Percentiles rank a stretch among this genome's conserved stretches.
phyloP scores from a whole-genome alignment of 495 filamentous ascomycete species.

The Entonaema liquescens region DNA sequence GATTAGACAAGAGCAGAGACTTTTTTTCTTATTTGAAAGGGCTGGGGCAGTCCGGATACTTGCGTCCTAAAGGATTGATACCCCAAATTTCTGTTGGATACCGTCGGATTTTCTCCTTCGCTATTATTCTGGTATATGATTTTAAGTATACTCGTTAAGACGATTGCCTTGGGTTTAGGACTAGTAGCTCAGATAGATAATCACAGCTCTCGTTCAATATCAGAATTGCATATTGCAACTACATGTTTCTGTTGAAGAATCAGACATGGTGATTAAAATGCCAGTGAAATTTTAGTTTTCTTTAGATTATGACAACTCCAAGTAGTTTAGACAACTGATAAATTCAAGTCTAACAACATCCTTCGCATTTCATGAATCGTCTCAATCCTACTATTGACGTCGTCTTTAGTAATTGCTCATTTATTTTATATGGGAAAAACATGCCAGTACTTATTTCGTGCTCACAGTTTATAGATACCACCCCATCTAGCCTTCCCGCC shows the following conservation, averaged over 20 bases:
- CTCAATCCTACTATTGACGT: too few relatives aligned
- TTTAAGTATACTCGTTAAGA: conserved; percentile 27
- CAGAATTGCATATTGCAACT: neutral
- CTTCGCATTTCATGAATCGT: too few relatives aligned
- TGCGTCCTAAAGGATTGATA: conserved; percentile 37
- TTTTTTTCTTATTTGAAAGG: conserved; percentile 1
- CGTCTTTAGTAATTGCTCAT: too few relatives aligned
- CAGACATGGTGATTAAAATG: too few relatives aligned
- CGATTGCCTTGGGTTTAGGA: conserved; percentile 5
- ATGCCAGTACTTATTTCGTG: neutral
- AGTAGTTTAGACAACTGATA: too few relatives aligned
- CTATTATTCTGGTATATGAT: conserved; percentile 39
- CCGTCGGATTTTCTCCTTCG: conserved; percentile 28
- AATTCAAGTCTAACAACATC: too few relatives aligned
- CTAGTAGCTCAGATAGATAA: conserved; percentile 28
- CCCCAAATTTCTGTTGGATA: conserved; percentile 31
- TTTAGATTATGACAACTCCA: too few relatives aligned
- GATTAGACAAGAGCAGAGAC: conserved; percentile 38
- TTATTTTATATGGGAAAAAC: neutral
- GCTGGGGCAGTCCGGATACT: conserved; percentile 17
- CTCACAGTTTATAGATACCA: neutral
- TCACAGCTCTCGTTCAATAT: conserved; percentile 34
- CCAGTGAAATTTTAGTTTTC: too few relatives aligned
- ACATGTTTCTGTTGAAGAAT: neutral
- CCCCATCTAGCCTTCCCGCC: conserved; percentile 51